Base-by-base conservation (phyloP, 1,139 yeast genomes). In the Taphrina populina region DNA sequence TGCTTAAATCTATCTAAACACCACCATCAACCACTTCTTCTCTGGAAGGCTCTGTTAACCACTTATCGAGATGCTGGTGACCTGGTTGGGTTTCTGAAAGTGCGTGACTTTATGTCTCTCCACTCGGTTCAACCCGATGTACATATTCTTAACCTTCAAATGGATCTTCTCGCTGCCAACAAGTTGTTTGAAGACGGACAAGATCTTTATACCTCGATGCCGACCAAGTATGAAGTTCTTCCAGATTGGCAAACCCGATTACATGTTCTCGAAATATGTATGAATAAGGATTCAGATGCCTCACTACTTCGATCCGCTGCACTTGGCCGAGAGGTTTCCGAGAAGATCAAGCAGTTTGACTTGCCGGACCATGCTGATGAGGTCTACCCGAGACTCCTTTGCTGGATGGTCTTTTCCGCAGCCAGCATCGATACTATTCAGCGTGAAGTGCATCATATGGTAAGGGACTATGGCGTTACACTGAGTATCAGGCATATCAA, bases 381-480 rank as follows among this genome's bases (percentile, higher is more conserved):
- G 17, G 46, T 29, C n/a, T 30, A 36, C 19, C 39, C 46, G 1
- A 39, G 23, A 26, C 43, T 49, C 8, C 10, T 49, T 23, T 30
- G 46, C 7, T 49, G 54, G 54, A 17, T 26, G 23, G 54, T 49
- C 26, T 49, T 36, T 17, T 30, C 20, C 13, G 37, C 27, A 7
- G 45, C 29, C 30, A 24, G 34, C 33, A 37, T 39, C 13, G 46
- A 37, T n/a, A 21, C 19, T 7, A 23, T 49, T 10, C 46, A 29
- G n/a, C 10, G 21, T 3, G 37, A 37, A 32, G 23, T 40, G 20
- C 24, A 29, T 26, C 30, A 20, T n/a, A 37, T 30, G 54, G 15
- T 24, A 30, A n/a, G n/a, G 17, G 17, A 21, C 7, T 17, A 24
- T 27, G 46, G 13, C 21, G 13, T 34, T 13, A 26, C 7, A 2